Evolutionary conservation across 257 asterid species (phyloP), one percentile per base, ranked within the genome.

Genomic region (Perilla frutescens): DNA sequence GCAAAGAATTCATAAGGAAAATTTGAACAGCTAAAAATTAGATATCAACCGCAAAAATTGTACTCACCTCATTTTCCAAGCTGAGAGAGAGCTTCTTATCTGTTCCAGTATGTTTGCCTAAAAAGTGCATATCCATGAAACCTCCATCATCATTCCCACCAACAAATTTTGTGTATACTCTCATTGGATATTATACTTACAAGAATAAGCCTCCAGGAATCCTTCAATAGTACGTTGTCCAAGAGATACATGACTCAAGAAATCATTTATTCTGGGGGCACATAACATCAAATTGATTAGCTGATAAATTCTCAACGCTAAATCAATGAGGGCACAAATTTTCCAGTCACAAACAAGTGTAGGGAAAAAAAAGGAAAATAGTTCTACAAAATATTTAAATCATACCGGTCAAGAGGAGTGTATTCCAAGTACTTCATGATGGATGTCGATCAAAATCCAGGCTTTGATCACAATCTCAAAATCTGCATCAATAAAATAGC

Each of bases 1-100:
- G 32, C 36, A 61, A 58, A 47, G 43, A 71, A 64, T 31, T 59
- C 12, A 29, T 36, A 51, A 65, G 10, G 53, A 60, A 7, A 37
- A 44, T 31, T 41, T 7, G 5, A 62, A 31, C 20, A 43, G 4
- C 58, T 40, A 41, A 50, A 77, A 59, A 61, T 44, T 53, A 31
- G 7, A 63, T 44, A 6, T 0, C 53, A 47, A 67, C 10, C 31
- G 66, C 57, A 71, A 58, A 68, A 81, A 83, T 15, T 31, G 34
- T 63, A 76, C 55, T 79, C 69, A 85, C 99, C 97, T 92, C 97
- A 73, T 86, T 89, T 81, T 95, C 99, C 88, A 95, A 75, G 74
- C 99, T 90, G 55, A 95, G 82, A 6, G 99, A 95, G 49, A 95
- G 94, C 85, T 83, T 90, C 90, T 92, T 92, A 83, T 95, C 98